These are phyloP conservation scores for Lizonia empirigonia DNA, from an alignment of 2,329 filamentous ascomycete species.

Conservation along the genomic window DNA sequence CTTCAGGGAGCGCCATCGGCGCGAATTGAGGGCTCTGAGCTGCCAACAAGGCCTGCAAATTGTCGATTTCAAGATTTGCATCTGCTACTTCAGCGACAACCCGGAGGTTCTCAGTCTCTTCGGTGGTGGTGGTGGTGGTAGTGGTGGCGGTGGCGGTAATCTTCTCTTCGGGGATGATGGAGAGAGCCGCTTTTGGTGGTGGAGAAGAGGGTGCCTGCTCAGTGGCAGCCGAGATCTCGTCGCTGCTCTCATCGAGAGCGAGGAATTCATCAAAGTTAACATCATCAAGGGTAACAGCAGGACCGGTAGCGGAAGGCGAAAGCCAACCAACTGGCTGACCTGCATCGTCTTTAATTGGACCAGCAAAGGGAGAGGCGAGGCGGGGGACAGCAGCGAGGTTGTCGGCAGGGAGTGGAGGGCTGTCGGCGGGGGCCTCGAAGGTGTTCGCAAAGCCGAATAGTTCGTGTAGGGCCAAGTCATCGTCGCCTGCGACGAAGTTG, in stretches of 20 bases:
- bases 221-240: neutral
- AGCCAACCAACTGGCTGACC: neutral
- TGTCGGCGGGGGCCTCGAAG: neutral
- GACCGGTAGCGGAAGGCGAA: neutral
- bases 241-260: neutral
- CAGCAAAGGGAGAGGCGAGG: neutral
- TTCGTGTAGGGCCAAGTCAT: neutral
- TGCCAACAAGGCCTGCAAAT: constrained; percentile 8
- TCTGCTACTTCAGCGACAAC: neutral
- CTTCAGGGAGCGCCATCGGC: neutral
- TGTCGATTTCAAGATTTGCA: constrained; percentile 4
- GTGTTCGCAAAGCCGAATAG: neutral
- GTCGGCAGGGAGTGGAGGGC: neutral
- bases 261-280: neutral
- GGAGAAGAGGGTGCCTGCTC: neutral
- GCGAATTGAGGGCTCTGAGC: neutral
- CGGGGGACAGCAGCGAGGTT: neutral
- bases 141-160: too few species aligned
- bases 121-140: neutral
- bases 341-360: neutral
- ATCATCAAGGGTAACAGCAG: neutral
- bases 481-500: constrained; percentile 3
- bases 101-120: neutral
- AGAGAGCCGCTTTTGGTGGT: neutral
- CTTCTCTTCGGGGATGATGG: too few species aligned